Conservation (phyloP, 148 eudicot species). For the Pouteria glomerata region DNA sequence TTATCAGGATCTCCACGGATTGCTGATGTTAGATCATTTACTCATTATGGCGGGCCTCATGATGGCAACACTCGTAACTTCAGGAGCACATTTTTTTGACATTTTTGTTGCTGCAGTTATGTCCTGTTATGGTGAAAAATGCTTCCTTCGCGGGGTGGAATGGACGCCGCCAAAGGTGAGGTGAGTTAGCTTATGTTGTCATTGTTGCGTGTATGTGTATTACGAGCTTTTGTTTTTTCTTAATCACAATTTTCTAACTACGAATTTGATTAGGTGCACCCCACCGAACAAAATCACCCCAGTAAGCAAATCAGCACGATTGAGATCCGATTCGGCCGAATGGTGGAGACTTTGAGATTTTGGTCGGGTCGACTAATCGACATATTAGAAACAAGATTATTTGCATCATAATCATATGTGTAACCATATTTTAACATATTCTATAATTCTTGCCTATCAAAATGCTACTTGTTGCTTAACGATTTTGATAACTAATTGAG, state of each 20-base stretch:
- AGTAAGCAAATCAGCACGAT: too few species aligned
- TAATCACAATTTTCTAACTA: neutral
- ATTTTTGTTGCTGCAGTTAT: conserved; percentile 98
- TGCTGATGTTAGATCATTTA: conserved; percentile 86
- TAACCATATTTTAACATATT: too few species aligned
- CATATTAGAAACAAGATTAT: too few species aligned
- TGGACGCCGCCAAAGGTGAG: conserved; percentile 99
- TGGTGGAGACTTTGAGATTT: too few species aligned
- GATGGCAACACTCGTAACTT: conserved; percentile 97
- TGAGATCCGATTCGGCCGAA: too few species aligned
- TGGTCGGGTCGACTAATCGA: too few species aligned
- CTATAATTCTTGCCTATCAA: too few species aligned
- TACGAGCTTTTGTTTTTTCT: neutral
- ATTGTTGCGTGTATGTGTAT: conserved; percentile 3
- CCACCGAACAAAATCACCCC: too few species aligned
- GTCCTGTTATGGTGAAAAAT: conserved; percentile 90
- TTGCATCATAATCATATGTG: too few species aligned
- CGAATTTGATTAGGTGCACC: too few species aligned
- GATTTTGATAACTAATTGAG: too few species aligned
- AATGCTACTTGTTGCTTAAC: too few species aligned
- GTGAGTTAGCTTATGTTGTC: conserved; percentile 15
- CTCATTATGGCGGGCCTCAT: conserved; percentile 97
- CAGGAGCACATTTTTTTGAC: conserved; percentile 90
- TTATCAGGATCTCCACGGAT: conserved; percentile 65
- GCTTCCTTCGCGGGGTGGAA: conserved; percentile 93